Conservation (phyloP, 1,284 basidiomycete genomes). For the Tremellales sp. region DNA sequence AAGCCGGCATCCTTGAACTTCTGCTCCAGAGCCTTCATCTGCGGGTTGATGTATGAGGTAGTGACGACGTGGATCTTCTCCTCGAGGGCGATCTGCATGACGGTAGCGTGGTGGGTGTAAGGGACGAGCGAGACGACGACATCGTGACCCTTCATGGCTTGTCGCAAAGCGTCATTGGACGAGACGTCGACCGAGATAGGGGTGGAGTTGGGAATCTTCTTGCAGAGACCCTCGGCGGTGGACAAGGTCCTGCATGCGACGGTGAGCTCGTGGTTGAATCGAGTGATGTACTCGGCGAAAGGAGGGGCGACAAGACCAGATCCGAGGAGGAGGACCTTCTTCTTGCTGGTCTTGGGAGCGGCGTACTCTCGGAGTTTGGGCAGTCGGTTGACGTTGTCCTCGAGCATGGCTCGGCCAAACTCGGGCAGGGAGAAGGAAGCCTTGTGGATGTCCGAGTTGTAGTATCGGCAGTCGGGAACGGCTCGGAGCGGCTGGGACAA, state of each 20-base stretch:
- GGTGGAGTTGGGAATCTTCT: slow-evolving; percentile 65
- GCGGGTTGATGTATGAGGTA: slow-evolving; percentile 86
- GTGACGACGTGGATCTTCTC: slow-evolving; percentile 88
- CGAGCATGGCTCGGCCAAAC: slow-evolving; percentile 72
- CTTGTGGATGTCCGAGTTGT: slow-evolving; percentile 76
- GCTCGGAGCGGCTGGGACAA: slow-evolving; percentile 65
- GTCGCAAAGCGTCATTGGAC: slow-evolving; percentile 67
- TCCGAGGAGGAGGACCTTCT: slow-evolving; percentile 86
- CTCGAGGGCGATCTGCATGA: slow-evolving; percentile 95
- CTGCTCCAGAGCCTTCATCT: slow-evolving; percentile 81
- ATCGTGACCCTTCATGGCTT: slow-evolving; percentile 78
- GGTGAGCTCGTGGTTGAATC: slow-evolving; percentile 78
- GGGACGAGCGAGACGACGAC: slow-evolving; percentile 96
- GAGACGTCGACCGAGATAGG: slow-evolving; percentile 81
- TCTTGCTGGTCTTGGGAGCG: slow-evolving; percentile 51
- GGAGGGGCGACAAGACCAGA: slow-evolving; percentile 94
- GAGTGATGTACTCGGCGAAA: slow-evolving; percentile 86
- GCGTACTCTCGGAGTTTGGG: slow-evolving; percentile 58
- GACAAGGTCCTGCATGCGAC: slow-evolving; percentile 80
- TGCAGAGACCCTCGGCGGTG: slow-evolving; percentile 65
- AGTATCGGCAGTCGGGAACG: slow-evolving; percentile 74
- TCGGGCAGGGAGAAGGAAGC: slow-evolving; percentile 83
- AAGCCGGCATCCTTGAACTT: slow-evolving; percentile 85
- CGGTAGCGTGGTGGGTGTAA: slow-evolving; percentile 84
- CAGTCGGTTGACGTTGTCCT: slow-evolving; percentile 65